Base-by-base conservation (phyloP, 2,329 filamentous ascomycete genomes). In the Nothopassalora personata region DNA sequence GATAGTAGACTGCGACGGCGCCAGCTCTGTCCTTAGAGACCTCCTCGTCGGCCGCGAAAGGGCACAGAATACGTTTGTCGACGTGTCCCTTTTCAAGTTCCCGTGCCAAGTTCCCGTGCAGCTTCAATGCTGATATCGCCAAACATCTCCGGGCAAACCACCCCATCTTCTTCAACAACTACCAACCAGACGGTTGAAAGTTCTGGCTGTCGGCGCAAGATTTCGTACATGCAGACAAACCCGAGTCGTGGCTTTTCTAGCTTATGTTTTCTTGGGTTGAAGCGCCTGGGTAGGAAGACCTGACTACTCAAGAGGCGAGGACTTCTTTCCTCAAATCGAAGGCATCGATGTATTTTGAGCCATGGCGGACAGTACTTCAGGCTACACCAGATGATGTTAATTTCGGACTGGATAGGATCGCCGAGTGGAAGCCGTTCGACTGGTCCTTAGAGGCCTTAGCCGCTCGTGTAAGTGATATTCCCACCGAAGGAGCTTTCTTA, bases 1-100 rank as follows among this genome's bases (percentile, higher is more conserved):
- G 3, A 48, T 65, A 10, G 45, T 66, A 4, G 64, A 63, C 18
- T 63, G 59, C 46, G 61, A 66, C 34, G 63, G 64, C 30, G 33
- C 58, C 19, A 49, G 43, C 15, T 65, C 63, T 8, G 30, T 23
- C 5, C 61, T 64, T 15, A 64, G 62, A 4, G 53, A 54, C 15
- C 30, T 56, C 31, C 63, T 64, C 3, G 53, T 64, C 1, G 63
- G 60, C 5, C 23, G 15, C 11, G 60, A 62, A 31, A 53, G 46
- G 19, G 56, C 59, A 18, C 30, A 45, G 45, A 52, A 56, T 9
- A 43, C 33, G 19, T 28, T 45, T 7, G 33, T 60, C n/a, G 59
- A 53, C 27, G 43, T 64, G 28, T 52, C 54, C 31, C 48, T 61
- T 27, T 33, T 63, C 53, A 65, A 65, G 34, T 63, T 63, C 53